Percentiles rank a stretch among this genome's conserved stretches.
Evolutionary conservation across 2,329 filamentous ascomycete species (phyloP).

Genomic region (Verticillium nubilum): DNA sequence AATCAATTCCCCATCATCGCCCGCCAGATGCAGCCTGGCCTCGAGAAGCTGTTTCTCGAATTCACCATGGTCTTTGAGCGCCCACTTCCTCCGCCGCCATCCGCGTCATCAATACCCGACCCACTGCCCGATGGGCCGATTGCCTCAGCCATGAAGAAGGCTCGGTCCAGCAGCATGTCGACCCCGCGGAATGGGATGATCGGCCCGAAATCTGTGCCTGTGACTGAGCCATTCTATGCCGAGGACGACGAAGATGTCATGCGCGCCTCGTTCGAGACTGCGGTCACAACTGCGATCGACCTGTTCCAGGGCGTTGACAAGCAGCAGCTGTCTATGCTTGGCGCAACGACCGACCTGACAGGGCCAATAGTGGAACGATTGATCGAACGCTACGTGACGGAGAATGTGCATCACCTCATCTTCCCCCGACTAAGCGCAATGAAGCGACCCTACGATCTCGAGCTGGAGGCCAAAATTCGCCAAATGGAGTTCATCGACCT

Average conservation of each 20-base stretch:
- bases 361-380: slow-evolving; percentile 87
- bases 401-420: slow-evolving; percentile 85
- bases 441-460: slow-evolving; percentile 75
- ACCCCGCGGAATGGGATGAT: slow-evolving; percentile 22
- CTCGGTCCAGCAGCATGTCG: slow-evolving; percentile 45
- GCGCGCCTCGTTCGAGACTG: slow-evolving; percentile 82
- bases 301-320: slow-evolving; percentile 95
- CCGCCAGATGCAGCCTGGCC: slow-evolving; percentile 86
- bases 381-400: slow-evolving; percentile 90
- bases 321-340: slow-evolving; percentile 85
- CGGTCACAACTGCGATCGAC: slow-evolving; percentile 89
- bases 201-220: slow-evolving; percentile 31
- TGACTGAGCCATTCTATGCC: slow-evolving; percentile 63
- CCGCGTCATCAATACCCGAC: slow-evolving; percentile 53
- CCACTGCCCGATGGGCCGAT: slow-evolving; percentile 53
- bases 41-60: slow-evolving; percentile 85
- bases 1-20: slow-evolving; percentile 94
- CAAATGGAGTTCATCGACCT: slow-evolving; percentile 95
- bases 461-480: slow-evolving; percentile 82
- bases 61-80: slow-evolving; percentile 83
- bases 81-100: slow-evolving; percentile 71
- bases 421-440: slow-evolving; percentile 78
- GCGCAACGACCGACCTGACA: slow-evolving; percentile 88
- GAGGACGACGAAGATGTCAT: slow-evolving; percentile 91
- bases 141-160: slow-evolving; percentile 47